Conservation (phyloP, 1,284 basidiomycete species). For the Ceraceosorus guamensis region DNA sequence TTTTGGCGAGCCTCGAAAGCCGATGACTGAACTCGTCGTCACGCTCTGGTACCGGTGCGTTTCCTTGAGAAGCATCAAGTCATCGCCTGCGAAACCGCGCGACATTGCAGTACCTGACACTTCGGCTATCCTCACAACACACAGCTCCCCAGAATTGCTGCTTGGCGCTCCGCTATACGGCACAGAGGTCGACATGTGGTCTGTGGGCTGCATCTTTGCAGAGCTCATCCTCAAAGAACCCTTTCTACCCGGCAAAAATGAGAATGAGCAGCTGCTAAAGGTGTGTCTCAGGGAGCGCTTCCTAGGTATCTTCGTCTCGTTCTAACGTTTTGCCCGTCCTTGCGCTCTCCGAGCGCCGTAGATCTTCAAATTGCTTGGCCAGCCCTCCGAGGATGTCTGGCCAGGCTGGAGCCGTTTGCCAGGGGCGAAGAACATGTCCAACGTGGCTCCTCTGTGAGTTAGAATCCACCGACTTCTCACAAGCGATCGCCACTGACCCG, state of each 20-base stretch:
- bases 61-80: not conserved
- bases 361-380: conserved; percentile 83
- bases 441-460: conserved; percentile 33
- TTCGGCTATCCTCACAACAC: not conserved
- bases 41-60: conserved; percentile 95
- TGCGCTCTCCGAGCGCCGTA: conserved; percentile 14
- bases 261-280: conserved; percentile 84
- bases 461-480: not conserved
- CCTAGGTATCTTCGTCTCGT: not conserved
- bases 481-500: not conserved
- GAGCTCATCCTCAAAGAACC: conserved; percentile 90
- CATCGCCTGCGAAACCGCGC: not conserved
- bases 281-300: conserved; percentile 48
- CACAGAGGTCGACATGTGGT: conserved; percentile 56
- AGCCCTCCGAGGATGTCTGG: conserved; percentile 78
- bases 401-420: conserved; percentile 72
- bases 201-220: conserved; percentile 97
- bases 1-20: conserved; percentile 66
- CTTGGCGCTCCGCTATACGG: conserved; percentile 29
- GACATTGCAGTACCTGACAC: conserved; percentile 10
- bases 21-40: conserved; percentile 94
- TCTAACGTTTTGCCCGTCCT: not conserved
- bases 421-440: conserved; percentile 67
- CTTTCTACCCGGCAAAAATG: conserved; percentile 88
- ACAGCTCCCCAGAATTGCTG: conserved; percentile 27